Conservation (phyloP, 225 moss, liverwort and hornwort species). For the Marchantia polymorpha region DNA sequence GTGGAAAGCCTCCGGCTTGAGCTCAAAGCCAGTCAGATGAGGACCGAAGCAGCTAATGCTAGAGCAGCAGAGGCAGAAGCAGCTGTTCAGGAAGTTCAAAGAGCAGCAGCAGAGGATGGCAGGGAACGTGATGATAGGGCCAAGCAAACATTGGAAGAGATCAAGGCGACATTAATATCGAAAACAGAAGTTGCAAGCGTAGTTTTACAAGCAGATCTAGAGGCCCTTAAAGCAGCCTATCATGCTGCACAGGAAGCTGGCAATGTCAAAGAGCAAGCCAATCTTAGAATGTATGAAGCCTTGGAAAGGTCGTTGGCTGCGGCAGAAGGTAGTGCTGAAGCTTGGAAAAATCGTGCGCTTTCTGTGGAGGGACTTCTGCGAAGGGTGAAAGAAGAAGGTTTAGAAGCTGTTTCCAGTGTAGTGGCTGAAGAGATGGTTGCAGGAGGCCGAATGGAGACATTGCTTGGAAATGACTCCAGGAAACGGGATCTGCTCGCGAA, state of each 20-base stretch:
- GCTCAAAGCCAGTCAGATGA: slow-evolving; percentile 46
- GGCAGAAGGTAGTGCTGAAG: slow-evolving; percentile 53
- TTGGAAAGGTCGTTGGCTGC: slow-evolving; percentile 62
- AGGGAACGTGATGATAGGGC: slow-evolving; percentile 45
- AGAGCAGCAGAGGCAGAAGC: slow-evolving; percentile 56
- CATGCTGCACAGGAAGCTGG: slow-evolving; percentile 54
- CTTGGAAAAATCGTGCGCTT: slow-evolving; percentile 68
- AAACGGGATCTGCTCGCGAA: slow-evolving; percentile 76
- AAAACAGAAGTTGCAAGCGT: slow-evolving; percentile 48
- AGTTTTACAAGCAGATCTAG: slow-evolving; percentile 46
- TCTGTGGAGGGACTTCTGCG: slow-evolving; percentile 48
- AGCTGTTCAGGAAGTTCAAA: slow-evolving; percentile 44
- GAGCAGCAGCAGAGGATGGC: slow-evolving; percentile 51
- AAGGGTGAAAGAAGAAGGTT: slow-evolving; percentile 42
- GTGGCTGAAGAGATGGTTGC: slow-evolving; percentile 34
- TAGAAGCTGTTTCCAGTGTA: slow-evolving; percentile 29
- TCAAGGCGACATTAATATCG: slow-evolving; percentile 42
- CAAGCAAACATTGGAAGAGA: slow-evolving; percentile 46
- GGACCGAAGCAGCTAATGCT: slow-evolving; percentile 41
- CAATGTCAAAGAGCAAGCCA: slow-evolving; percentile 47
- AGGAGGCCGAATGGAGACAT: slow-evolving; percentile 57
- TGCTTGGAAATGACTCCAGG: slow-evolving; percentile 57
- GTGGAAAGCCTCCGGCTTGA: slow-evolving; percentile 51
- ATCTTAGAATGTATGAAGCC: slow-evolving; percentile 52
- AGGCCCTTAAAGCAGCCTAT: slow-evolving; percentile 56